phyloP scores from a whole-genome alignment of 2,329 filamentous ascomycete species.

The Epichloe elymi region DNA sequence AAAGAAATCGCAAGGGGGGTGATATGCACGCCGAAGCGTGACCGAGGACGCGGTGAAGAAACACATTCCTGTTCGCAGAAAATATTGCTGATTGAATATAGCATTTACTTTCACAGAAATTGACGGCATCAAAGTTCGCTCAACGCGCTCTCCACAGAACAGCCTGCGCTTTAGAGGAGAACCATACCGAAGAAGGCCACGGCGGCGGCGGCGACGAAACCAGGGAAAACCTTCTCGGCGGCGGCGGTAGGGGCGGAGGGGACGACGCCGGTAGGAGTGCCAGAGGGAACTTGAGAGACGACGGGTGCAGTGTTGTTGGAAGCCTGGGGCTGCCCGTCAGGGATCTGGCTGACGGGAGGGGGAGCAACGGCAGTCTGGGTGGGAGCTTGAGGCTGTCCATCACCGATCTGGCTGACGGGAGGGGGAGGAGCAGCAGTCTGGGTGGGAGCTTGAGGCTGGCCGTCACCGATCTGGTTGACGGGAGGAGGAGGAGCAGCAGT shows the following conservation, averaged over 20 bases:
- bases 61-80: background rate
- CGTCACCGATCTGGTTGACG: constrained; percentile 31
- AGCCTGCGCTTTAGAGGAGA: constrained; percentile 7
- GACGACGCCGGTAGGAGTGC: background rate
- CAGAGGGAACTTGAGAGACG: constrained; percentile 8
- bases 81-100: background rate
- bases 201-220: constrained; percentile 5
- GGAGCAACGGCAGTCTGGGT: constrained; percentile 20
- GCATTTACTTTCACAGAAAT: background rate
- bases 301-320: constrained; percentile 12
- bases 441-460: constrained; percentile 34
- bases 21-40: background rate
- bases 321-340: constrained; percentile 19
- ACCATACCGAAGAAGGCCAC: constrained; percentile 8
- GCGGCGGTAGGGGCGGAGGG: background rate
- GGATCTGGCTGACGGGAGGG: constrained; percentile 18
- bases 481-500: constrained; percentile 1
- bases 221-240: constrained; percentile 7
- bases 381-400: constrained; percentile 35
- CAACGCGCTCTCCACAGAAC: background rate
- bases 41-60: background rate
- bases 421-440: constrained; percentile 24
- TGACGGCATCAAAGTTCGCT: background rate
- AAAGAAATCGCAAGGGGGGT: background rate
- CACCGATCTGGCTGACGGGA: constrained; percentile 32